These are phyloP conservation scores for Xylogone sp. DNA, from an alignment of 2,329 filamentous ascomycete species.

Conservation along the genomic window DNA sequence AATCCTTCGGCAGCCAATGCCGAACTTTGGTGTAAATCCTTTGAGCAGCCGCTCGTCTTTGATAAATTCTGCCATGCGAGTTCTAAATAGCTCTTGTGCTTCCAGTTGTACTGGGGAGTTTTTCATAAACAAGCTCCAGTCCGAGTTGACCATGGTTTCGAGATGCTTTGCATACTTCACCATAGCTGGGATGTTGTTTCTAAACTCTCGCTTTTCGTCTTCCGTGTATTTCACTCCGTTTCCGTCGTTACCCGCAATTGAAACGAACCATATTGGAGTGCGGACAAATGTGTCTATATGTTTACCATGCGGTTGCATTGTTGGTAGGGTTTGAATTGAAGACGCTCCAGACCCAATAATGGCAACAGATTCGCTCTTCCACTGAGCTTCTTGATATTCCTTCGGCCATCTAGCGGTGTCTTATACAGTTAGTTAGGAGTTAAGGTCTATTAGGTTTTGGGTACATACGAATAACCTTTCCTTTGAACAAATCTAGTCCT, in stretches of 20 bases:
- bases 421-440: conserved; percentile 15
- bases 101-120: conserved; percentile 35
- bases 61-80: conserved; percentile 45
- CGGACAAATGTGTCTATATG: conserved; percentile 47
- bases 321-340: conserved; percentile 31
- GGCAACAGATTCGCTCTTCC: conserved; percentile 28
- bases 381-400: conserved; percentile 21
- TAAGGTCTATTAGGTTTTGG: conserved; percentile 28
- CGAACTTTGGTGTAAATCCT: conserved; percentile 34
- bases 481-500: conserved; percentile 41
- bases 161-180: conserved; percentile 18
- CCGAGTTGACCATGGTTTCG: conserved; percentile 38
- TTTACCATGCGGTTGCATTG: conserved; percentile 36
- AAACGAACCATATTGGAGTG: conserved; percentile 43
- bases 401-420: conserved; percentile 43
- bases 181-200: conserved; percentile 31
- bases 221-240: conserved; percentile 40
- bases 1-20: conserved; percentile 37
- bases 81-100: conserved; percentile 33
- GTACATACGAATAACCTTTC: conserved; percentile 40
- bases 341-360: conserved; percentile 36
- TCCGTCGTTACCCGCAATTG: conserved; percentile 42
- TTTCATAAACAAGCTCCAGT: conserved; percentile 43
- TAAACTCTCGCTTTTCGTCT: conserved; percentile 37
- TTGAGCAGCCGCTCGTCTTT: conserved; percentile 45